Evolutionary conservation across 495 filamentous ascomycete genomes (phyloP).

Genomic region (Podospora australis): DNA sequence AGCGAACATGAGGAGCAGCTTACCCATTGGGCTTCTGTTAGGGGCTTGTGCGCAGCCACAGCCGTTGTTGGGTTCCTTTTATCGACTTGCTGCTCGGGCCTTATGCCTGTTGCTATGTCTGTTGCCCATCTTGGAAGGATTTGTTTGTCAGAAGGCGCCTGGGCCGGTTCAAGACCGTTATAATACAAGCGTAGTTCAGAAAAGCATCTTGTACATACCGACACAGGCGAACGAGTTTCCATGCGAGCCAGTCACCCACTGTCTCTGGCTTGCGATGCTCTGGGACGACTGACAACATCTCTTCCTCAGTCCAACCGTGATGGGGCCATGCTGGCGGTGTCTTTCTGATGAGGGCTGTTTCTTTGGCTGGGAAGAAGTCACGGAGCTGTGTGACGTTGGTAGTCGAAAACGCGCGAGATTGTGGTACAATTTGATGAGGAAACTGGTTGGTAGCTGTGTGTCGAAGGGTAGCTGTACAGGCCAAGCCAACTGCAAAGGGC

Average conservation of each 20-base stretch:
- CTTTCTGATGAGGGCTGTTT: constrained; percentile 39
- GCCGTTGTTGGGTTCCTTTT: constrained; percentile 41
- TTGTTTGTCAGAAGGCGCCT: neutral
- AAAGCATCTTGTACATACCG: constrained; percentile 14
- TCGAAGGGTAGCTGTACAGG: constrained; percentile 23
- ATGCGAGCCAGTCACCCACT: constrained; percentile 38
- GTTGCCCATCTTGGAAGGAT: constrained; percentile 34
- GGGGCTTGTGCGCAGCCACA: constrained; percentile 34
- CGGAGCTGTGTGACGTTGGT: constrained; percentile 29
- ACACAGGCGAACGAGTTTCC: constrained; percentile 35
- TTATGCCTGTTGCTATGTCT: constrained; percentile 42
- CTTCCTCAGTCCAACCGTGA: constrained; percentile 50
- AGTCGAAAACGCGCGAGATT: constrained; percentile 33
- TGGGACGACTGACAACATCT: constrained; percentile 38
- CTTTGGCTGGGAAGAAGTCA: constrained; percentile 44
- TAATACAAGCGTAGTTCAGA: neutral
- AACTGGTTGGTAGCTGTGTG: constrained; percentile 7
- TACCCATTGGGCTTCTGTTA: constrained; percentile 45
- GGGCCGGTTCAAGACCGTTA: neutral
- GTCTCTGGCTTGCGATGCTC: constrained; percentile 33
- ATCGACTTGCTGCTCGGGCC: constrained; percentile 37
- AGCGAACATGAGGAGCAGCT: constrained; percentile 1
- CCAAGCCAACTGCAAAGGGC: constrained; percentile 9
- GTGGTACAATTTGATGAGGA: neutral
- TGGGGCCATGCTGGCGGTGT: constrained; percentile 62